Percentiles rank a stretch among this genome's conserved stretches.
These are phyloP conservation scores for Lachancea nothofagi DNA, from an alignment of 805 yeast genomes.

Conservation along the genomic window DNA sequence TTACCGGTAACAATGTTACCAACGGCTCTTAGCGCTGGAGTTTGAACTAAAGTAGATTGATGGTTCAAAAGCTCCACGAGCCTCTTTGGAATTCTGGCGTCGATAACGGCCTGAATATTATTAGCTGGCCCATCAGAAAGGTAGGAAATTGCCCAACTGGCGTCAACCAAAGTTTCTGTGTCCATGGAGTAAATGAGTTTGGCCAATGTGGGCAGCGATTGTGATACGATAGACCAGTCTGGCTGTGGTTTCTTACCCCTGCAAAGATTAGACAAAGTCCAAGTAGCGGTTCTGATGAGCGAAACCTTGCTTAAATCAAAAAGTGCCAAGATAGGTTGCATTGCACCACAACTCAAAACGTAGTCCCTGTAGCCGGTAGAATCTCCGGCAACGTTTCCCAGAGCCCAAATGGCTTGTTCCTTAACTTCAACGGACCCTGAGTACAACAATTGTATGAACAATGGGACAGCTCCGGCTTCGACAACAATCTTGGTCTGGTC, in stretches of 20 bases:
- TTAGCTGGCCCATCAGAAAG: slow-evolving; percentile 88
- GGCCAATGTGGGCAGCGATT: slow-evolving; percentile 86
- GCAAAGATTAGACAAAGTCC: slow-evolving; percentile 96
- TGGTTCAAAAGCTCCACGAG: slow-evolving; percentile 86
- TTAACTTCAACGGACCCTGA: slow-evolving; percentile 85
- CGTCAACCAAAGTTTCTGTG: slow-evolving; percentile 90
- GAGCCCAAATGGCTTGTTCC: slow-evolving; percentile 99
- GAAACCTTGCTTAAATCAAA: slow-evolving; percentile 80
- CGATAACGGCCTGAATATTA: slow-evolving; percentile 94
- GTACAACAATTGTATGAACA: slow-evolving; percentile 73
- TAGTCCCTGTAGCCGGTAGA: slow-evolving; percentile 84
- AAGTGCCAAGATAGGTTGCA: slow-evolving; percentile 77
- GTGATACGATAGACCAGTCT: slow-evolving; percentile 81
- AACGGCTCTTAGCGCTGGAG: slow-evolving; percentile 95
- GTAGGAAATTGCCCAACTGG: slow-evolving; percentile 98
- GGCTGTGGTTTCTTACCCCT: slow-evolving; percentile 97
- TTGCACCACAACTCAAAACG: slow-evolving; percentile 78
- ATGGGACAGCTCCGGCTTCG: slow-evolving; percentile 89
- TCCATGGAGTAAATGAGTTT: slow-evolving; percentile 86
- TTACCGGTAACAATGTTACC: slow-evolving; percentile 98
- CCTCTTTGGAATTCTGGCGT: slow-evolving; percentile 91
- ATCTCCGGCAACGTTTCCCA: slow-evolving; percentile 98
- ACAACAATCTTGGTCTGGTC: slow-evolving; percentile 88
- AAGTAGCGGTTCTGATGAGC: slow-evolving; percentile 92
- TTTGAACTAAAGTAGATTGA: slow-evolving; percentile 81